These are phyloP conservation scores for Auricularia heimuer DNA, from an alignment of 768 basidiomycete species.

Conservation along the genomic window DNA sequence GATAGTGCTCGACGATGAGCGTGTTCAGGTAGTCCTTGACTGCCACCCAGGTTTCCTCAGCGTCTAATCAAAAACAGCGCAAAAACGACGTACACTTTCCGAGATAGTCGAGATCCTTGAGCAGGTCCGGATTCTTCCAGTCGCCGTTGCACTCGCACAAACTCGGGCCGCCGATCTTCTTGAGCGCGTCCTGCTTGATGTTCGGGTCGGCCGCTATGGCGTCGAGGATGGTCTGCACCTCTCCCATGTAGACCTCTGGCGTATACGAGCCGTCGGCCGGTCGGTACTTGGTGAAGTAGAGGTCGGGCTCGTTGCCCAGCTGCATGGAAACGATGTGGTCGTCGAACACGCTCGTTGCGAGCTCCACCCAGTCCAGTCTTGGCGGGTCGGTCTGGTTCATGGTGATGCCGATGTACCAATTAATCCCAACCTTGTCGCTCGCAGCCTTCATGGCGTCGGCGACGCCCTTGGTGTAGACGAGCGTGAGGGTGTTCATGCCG, in stretches of 20 bases:
- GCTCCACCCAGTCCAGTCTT: conserved; percentile 13
- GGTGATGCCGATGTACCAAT: background rate
- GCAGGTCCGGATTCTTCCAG: conserved; percentile 38
- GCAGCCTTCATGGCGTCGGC: background rate
- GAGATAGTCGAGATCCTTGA: conserved; percentile 32
- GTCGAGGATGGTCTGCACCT: conserved; percentile 39
- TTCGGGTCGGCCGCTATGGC: conserved; percentile 32
- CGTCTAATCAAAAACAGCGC: conserved; percentile 4
- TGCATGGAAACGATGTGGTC: conserved; percentile 18
- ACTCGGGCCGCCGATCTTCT: conserved; percentile 54
- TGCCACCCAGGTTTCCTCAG: conserved; percentile 25
- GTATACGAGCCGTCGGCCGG: conserved; percentile 16
- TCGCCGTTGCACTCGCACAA: conserved; percentile 36
- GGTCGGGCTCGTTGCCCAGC: conserved; percentile 28
- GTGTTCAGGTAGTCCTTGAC: conserved; percentile 4
- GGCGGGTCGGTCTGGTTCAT: conserved; percentile 8
- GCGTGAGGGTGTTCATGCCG: background rate
- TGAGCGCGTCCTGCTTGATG: conserved; percentile 24
- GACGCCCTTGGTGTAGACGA: background rate
- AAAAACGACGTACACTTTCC: conserved; percentile 35
- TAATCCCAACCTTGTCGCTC: background rate
- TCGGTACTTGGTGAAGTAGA: conserved; percentile 15
- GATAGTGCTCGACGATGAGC: conserved; percentile 34
- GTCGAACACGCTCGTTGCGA: conserved; percentile 22
- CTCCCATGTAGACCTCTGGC: conserved; percentile 37